Conservation (phyloP, 2,329 filamentous ascomycete species). For the Metarhizium sp. region DNA sequence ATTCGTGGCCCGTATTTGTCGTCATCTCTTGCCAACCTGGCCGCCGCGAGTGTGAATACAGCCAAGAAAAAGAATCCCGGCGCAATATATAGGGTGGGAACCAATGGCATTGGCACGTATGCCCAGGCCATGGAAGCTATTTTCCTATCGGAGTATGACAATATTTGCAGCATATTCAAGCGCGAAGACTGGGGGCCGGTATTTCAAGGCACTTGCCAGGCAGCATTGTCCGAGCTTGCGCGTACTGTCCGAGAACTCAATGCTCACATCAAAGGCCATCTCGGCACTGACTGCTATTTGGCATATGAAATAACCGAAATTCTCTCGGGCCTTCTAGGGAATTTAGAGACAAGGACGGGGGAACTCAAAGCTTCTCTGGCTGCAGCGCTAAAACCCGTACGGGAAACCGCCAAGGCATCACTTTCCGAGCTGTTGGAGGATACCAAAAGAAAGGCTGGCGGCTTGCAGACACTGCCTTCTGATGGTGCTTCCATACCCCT, state of each 20-base stretch:
- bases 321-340: constrained; percentile 67
- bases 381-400: constrained; percentile 78
- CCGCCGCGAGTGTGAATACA: constrained; percentile 76
- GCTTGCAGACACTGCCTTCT: constrained; percentile 57
- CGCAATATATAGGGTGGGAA: constrained; percentile 77
- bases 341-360: constrained; percentile 72
- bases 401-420: constrained; percentile 84
- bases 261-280: constrained; percentile 74
- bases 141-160: constrained; percentile 82
- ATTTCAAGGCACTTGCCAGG: constrained; percentile 69
- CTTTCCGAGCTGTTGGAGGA: constrained; percentile 78
- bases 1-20: constrained; percentile 82
- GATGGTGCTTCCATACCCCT: constrained; percentile 74
- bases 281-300: constrained; percentile 86
- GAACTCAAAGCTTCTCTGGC: constrained; percentile 77
- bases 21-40: constrained; percentile 72
- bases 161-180: constrained; percentile 77
- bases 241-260: constrained; percentile 85
- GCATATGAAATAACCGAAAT: constrained; percentile 94
- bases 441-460: constrained; percentile 59
- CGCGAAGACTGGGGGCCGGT: constrained; percentile 76
- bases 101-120: constrained; percentile 86
- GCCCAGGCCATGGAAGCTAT: constrained; percentile 79
- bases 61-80: constrained; percentile 73
- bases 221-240: constrained; percentile 70